Evolutionary conservation across 1,284 basidiomycete species (phyloP), one percentile per base, ranked within the genome.

Genomic region (Puccinia brachypodii): DNA sequence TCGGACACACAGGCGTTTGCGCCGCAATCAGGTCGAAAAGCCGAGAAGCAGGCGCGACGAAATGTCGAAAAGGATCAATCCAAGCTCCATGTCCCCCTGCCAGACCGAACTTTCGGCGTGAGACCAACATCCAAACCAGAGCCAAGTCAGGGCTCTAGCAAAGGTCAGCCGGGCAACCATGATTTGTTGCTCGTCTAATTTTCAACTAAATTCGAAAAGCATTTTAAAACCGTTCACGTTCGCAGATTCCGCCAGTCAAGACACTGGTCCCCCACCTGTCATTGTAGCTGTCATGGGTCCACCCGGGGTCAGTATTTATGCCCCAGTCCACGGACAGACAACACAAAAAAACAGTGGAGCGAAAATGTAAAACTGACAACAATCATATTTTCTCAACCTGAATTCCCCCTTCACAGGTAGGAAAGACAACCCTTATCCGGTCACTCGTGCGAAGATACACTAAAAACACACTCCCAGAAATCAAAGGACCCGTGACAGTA

Each of bases 221-320:
- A 53, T 71, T 58, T 38, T 58, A 3, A 25, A n/a, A 78, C 8
- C 7, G 13, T 62, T 60, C 69, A 36, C 66, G 28, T 25, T 74
- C 82, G 47, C 83, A 85, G 2, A 93, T 94, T 77, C 93, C 95
- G 83, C 90, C 92, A 74, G 44, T 40, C 64, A 68, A 40, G 50
- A 72, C 33, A 53, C n/a, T 72, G 50, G 50, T 11, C 94, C 96
- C 0, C 96, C 97, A 16, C 97, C 97, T 0, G 91, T 98, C 84
- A 91, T 99, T 82, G 91, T 99, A 60, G 96, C 96, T n/a, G 91
- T 99, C 75, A 96, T 98, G 72, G 97, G 97, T 0, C 96, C 97
- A 19, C 93, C 96, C 8, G 97, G 97, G 25, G 97, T 90, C n/a
- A 82, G 87, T 85, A 44, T 25, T 56, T 16, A n/a, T 66, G 40